A percentile compares a stretch with the other conserved stretches of the same genome.
These are phyloP conservation scores for Chenopodium suecicum DNA, from an alignment of 148 eudicot species.

Conservation along the genomic window DNA sequence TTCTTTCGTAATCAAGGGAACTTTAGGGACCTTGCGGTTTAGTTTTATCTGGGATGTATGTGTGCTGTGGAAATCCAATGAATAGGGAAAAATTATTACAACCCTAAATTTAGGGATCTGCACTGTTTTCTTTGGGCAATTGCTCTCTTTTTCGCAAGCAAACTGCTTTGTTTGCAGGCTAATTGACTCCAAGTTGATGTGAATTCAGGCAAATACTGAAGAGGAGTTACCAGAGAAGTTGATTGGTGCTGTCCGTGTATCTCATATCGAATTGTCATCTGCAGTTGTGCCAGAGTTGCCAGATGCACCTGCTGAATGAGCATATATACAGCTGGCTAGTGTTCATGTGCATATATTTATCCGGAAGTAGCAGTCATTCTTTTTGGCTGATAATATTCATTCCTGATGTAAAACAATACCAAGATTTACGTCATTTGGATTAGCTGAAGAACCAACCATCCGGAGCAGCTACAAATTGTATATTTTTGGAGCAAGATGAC, in stretches of 20 bases:
- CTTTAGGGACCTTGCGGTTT: background rate
- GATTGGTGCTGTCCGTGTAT: constrained; percentile 84
- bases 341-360: constrained; percentile 12
- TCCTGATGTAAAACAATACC: constrained; percentile 21
- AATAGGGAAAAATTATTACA: background rate
- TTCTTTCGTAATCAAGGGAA: background rate
- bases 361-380: constrained; percentile 26
- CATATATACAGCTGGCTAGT: background rate
- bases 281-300: constrained; percentile 76
- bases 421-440: constrained; percentile 4
- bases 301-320: constrained; percentile 40
- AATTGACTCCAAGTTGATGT: constrained; percentile 7
- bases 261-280: constrained; percentile 83
- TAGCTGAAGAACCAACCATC: constrained; percentile 15
- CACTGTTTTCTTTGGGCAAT: background rate
- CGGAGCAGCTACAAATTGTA: constrained; percentile 1
- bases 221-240: constrained; percentile 93
- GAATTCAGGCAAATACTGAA: constrained; percentile 60
- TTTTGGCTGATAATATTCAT: constrained; percentile 19
- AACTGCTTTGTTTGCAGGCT: background rate
- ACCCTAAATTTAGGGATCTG: background rate
- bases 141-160: background rate
- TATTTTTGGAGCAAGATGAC: constrained; percentile 2
- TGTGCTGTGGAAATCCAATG: background rate
- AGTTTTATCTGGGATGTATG: background rate